Base-by-base conservation (phyloP, 1,284 basidiomycete genomes). In the Xerocomus amazonicus region DNA sequence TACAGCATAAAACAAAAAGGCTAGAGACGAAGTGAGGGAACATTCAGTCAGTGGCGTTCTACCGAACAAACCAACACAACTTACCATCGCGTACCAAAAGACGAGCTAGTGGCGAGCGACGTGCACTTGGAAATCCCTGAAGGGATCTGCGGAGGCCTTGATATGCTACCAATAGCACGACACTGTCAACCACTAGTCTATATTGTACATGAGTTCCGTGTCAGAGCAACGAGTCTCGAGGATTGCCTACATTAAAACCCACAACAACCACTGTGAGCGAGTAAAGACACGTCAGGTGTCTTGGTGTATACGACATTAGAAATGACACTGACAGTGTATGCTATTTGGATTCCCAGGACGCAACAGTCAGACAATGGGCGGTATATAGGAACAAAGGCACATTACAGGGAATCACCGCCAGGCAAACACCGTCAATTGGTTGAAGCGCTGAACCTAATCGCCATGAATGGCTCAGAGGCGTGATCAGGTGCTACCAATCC, bases 71-170 rank as follows among this genome's bases (percentile, higher is more conserved):
- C 26, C 16, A 13, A 13, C n/a, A 10, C 4, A 6, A 31, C 29
- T 31, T 33, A 56, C 57, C 54, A 33, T 58, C 47, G 8, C 47
- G 46, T 10, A 51, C 9, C n/a, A 58, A 48, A 29, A 50, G 39
- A 14, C 32, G 47, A 10, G 48, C 10, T 6, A 58, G 39, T 4
- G 43, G 16, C 12, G 51, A 51, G 17, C 55, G 32, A 38, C 7
- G 26, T 5, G 37, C 14, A 5, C 31, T 14, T 17, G 27, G 32
- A 6, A 43, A 42, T 12, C 39, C 39, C 28, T 29, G 35, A 19
- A 35, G 35, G 17, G 45, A 33, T n/a, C 28, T 38, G 12, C 51
- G 35, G 33, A 58, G 49, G 14, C 47, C 46, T 19, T 32, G 28
- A 23, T 35, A 47, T 31, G 50, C 53, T 33, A 47, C 41, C 5